Evolutionary conservation across 768 basidiomycete genomes (phyloP), one percentile per base, ranked within the genome.

Genomic region (Lactarius sp.): DNA sequence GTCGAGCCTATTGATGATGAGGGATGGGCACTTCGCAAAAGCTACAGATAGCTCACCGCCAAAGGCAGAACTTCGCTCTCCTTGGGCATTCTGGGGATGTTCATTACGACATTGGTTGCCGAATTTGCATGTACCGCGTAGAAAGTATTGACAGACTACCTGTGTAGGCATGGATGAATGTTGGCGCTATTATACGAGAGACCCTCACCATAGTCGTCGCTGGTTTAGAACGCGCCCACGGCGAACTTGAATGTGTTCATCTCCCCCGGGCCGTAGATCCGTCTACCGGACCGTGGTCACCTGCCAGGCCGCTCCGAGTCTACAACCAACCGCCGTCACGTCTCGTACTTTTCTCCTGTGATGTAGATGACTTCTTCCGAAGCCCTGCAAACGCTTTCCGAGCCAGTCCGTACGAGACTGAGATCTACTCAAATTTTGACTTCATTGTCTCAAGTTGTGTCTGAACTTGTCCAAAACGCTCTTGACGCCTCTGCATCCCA

Each of bases 401-500:
- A 70, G 18, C 75, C 78, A n/a, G 91, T 90, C 6, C 85, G 83
- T 51, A 78, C 83, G 22, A 85, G 79, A 69, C 78, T 98, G 51
- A 85, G 95, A 49, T 94, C 94, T 2, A 83, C 90, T 0, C 84
- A 92, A 70, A 86, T 95, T 66, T 75, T 98, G 63, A 92, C 92
- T 0, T 89, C 92, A 6, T 71, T 97, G 33, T 80, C 88, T 8
- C 85, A 89, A 71, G 78, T 95, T 61, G 77, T 95, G 22, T 86
- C 86, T 2, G 94, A 98, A 74, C 83, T 98, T 41, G 73, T 94
- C 12, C 94, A 95, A 72, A 98, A 98, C 72, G 81, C 92, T 3
- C 78, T 98, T 9, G 96, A 98, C 69, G 92, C 95, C 2, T 79
- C 79, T 34, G 85, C 94, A 0, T 77, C 74, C 16, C 79, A 80